These are phyloP conservation scores for Candida boleticola DNA, from an alignment of 805 yeast genomes.

Conservation along the genomic window DNA sequence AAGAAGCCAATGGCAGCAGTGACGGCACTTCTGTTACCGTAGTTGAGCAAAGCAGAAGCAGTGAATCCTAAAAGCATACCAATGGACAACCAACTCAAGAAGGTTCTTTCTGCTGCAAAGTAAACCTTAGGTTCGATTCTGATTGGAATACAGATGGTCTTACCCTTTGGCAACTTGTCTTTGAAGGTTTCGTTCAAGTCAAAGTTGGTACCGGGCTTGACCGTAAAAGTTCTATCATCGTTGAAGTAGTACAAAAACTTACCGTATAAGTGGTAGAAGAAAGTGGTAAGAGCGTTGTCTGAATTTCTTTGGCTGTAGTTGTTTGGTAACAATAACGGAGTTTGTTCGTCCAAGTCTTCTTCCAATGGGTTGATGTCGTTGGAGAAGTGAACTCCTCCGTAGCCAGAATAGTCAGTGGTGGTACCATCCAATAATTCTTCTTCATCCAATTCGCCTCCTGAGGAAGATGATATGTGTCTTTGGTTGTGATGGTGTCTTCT, in stretches of 20 bases:
- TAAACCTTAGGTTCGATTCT: slow-evolving; percentile 99
- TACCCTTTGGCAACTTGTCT: slow-evolving; percentile 81
- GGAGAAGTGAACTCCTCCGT: slow-evolving; percentile 41
- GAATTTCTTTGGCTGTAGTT: slow-evolving; percentile 25
- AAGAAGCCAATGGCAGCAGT: slow-evolving; percentile 87
- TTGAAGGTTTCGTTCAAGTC: slow-evolving; percentile 44
- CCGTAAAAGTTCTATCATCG: slow-evolving; percentile 45
- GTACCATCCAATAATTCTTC: slow-evolving; percentile 57
- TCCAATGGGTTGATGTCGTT: slow-evolving; percentile 46
- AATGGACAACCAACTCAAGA: slow-evolving; percentile 88
- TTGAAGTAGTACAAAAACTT: slow-evolving; percentile 39
- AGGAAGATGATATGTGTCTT: slow-evolving; percentile 27
- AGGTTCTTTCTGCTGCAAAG: slow-evolving; percentile 96
- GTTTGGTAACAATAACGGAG: slow-evolving; percentile 42
- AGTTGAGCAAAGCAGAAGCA: slow-evolving; percentile 80
- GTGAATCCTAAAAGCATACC: slow-evolving; percentile 86
- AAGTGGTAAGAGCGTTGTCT: slow-evolving; percentile 31
- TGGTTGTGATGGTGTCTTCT: slow-evolving; percentile 41
- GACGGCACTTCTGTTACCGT: slow-evolving; percentile 72
- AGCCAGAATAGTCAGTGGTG: slow-evolving; percentile 21
- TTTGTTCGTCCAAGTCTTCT: slow-evolving; percentile 48
- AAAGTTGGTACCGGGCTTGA: slow-evolving; percentile 43
- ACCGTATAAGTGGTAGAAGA: slow-evolving; percentile 31
- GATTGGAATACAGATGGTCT: slow-evolving; percentile 86
- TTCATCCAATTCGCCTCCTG: slow-evolving; percentile 65